Evolutionary conservation across 805 yeast species (phyloP).

Genomic region (Candida lessepsii): DNA sequence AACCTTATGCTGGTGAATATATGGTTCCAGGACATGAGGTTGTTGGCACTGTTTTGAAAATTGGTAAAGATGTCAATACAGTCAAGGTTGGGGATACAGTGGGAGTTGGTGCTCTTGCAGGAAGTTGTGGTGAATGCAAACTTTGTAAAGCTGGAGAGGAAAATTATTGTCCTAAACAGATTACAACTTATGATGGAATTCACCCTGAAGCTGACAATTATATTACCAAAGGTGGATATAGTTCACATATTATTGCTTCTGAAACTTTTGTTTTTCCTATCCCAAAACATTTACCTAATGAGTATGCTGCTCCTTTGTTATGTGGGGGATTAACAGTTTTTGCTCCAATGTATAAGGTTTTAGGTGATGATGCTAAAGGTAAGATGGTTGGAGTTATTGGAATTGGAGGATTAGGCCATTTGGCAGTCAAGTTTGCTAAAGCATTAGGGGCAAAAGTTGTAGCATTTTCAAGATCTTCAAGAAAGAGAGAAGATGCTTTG

Average conservation of each 20-base stretch:
- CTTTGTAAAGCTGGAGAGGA: slow-evolving; percentile 45
- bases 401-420: slow-evolving; percentile 68
- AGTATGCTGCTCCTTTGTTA: slow-evolving; percentile 50
- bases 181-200: slow-evolving; percentile 49
- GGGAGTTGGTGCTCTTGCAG: slow-evolving; percentile 73
- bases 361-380: slow-evolving; percentile 21
- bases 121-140: slow-evolving; percentile 61
- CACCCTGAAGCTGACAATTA: slow-evolving; percentile 34
- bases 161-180: slow-evolving; percentile 50
- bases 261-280: slow-evolving; percentile 47
- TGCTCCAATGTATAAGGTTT: slow-evolving; percentile 41
- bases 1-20: slow-evolving; percentile 24
- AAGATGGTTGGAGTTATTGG: slow-evolving; percentile 60
- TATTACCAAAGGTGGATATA: slow-evolving; percentile 48
- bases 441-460: slow-evolving; percentile 66
- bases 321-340: slow-evolving; percentile 58
- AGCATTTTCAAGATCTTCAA: slow-evolving; percentile 36
- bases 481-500: slow-evolving; percentile 30
- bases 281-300: slow-evolving; percentile 44
- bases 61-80: slow-evolving; percentile 54
- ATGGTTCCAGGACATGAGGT: slow-evolving; percentile 65
- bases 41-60: slow-evolving; percentile 55
- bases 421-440: slow-evolving; percentile 56
- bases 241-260: slow-evolving; percentile 46
- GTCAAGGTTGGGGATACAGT: slow-evolving; percentile 71